Evolutionary conservation across 805 yeast species (phyloP).

Genomic region (Lipomyces yamanashiensis): DNA sequence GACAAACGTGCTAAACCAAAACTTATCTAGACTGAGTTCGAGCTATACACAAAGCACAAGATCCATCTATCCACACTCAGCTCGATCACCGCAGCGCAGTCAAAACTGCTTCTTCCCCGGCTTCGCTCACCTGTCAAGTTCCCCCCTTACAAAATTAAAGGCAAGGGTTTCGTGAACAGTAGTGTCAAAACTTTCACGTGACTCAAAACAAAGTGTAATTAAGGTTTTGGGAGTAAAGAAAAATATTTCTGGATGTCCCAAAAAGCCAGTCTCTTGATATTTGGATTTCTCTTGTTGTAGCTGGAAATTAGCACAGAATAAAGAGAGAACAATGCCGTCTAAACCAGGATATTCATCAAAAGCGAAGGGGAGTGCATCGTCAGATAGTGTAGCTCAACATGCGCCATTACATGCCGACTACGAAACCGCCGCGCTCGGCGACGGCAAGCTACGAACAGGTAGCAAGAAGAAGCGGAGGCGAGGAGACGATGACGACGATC

Average conservation of each 20-base stretch:
- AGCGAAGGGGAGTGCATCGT: background rate
- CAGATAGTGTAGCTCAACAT: constrained; percentile 15
- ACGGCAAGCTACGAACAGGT: constrained; percentile 23
- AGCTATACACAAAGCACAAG: no score
- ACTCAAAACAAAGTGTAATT: background rate
- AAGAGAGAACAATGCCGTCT: constrained; percentile 6
- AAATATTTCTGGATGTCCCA: background rate
- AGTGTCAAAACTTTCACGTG: background rate
- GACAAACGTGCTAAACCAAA: no score
- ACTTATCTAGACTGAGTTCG: no score
- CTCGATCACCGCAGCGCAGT: no score
- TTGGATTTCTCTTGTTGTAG: background rate
- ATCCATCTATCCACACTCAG: no score
- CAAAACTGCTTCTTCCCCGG: no score
- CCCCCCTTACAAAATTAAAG: no score
- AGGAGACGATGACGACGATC: constrained; percentile 14
- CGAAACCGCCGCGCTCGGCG: constrained; percentile 32
- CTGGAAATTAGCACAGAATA: background rate
- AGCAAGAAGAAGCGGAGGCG: constrained; percentile 22
- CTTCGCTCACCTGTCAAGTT: no score
- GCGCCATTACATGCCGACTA: constrained; percentile 31
- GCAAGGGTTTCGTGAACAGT: background rate
- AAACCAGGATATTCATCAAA: constrained; percentile 1
- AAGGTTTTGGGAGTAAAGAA: constrained; percentile 6
- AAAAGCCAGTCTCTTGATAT: background rate